A percentile compares a stretch with the other conserved stretches of the same genome.
Evolutionary conservation across 768 basidiomycete genomes (phyloP).

Genomic region (Boletellus sp.): DNA sequence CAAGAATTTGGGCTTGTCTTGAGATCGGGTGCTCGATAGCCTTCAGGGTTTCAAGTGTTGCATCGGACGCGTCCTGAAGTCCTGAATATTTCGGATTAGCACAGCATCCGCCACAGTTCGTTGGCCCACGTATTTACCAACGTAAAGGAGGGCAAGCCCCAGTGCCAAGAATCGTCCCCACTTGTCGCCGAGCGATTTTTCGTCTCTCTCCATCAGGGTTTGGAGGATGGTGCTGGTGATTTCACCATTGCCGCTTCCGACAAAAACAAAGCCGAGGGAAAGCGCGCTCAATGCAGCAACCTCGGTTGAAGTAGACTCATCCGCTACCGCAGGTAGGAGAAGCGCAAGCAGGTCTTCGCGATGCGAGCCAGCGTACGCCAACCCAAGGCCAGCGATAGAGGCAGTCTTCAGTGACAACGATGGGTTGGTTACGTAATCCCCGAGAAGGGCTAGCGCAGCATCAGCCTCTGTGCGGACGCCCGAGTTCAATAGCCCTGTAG

Average conservation of each 20-base stretch:
- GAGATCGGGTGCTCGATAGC: constrained; percentile 92
- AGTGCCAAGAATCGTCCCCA: constrained; percentile 91
- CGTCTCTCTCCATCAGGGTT: constrained; percentile 81
- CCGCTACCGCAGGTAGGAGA: constrained; percentile 78
- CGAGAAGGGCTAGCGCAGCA: constrained; percentile 84
- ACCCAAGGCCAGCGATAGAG: constrained; percentile 87
- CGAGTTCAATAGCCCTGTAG: constrained; percentile 88
- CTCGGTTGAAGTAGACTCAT: constrained; percentile 84
- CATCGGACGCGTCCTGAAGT: constrained; percentile 88
- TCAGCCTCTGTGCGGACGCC: constrained; percentile 91
- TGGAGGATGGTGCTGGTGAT: constrained; percentile 86
- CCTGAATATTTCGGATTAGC: constrained; percentile 45
- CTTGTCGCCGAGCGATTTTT: constrained; percentile 80
- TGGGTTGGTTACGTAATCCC: constrained; percentile 86
- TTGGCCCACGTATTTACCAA: constrained; percentile 52
- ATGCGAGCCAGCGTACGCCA: constrained; percentile 93
- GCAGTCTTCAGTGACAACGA: constrained; percentile 79
- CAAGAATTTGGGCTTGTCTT: constrained; percentile 85
- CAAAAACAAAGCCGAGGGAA: constrained; percentile 91
- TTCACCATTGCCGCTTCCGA: constrained; percentile 93
- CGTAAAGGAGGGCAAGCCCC: constrained; percentile 84
- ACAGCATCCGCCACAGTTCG: neutral
- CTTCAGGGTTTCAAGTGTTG: constrained; percentile 89
- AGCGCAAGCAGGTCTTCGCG: constrained; percentile 77
- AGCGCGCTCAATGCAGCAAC: constrained; percentile 82